Evolutionary conservation across 208 protist species (phyloP).

Genomic region (Novymonas esmeraldas): DNA sequence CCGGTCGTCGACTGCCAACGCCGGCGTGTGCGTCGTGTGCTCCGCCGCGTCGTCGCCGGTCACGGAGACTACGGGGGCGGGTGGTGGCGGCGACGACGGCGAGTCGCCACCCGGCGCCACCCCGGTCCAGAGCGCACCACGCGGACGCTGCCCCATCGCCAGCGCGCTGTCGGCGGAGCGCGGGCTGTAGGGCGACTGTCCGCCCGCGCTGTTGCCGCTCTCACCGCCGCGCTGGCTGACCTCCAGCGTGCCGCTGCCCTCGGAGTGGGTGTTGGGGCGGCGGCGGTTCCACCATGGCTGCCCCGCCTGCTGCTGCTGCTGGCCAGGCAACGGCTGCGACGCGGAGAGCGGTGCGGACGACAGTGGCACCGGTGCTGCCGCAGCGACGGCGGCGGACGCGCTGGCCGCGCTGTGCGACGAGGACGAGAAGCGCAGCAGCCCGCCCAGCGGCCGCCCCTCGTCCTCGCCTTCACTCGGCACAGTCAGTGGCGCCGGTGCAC

Average conservation of each 20-base stretch:
- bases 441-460: neutral
- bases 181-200: neutral
- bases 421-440: neutral
- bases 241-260: constrained; percentile 11
- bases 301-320: neutral
- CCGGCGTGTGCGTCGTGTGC: too few species aligned
- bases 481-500: too few species aligned
- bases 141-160: too few species aligned
- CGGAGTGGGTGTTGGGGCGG: neutral
- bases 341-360: neutral
- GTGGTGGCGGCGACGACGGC: neutral
- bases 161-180: neutral
- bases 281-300: constrained; percentile 32
- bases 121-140: too few species aligned
- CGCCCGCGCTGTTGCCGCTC: neutral
- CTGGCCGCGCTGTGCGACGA: neutral
- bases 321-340: constrained; percentile 1
- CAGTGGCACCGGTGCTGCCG: neutral
- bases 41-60: too few species aligned
- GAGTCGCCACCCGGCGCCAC: neutral
- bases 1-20: too few species aligned
- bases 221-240: neutral
- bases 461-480: too few species aligned
- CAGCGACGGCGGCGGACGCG: neutral
- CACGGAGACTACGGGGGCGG: neutral